Evolutionary conservation across 805 yeast species (phyloP), one percentile per base, ranked within the genome.

Genomic region (Yarrowia osloensis): DNA sequence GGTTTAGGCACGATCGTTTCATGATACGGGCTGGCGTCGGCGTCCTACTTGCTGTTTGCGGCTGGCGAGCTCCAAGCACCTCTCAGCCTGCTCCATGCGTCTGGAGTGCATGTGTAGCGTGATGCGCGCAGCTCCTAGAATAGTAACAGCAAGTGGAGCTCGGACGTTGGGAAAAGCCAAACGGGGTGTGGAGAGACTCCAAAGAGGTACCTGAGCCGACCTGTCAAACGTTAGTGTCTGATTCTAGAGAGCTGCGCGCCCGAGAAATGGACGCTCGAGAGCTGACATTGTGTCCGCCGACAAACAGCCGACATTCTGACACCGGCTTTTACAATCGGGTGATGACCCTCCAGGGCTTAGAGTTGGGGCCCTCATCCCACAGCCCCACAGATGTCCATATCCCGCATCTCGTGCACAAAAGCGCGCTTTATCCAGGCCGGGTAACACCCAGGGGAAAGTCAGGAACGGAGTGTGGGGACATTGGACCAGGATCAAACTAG

Each of bases 111-210:
- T 24, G 33, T 24, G 44, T 24, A 54, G 61, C 44, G 61, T 54
- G 61, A 37, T 54, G 42, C n/a, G 28, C 26, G 61, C 61, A 54
- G 61, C 26, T 13, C 59, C 39, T 19, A 35, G 31, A 35, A 35
- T 54, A 54, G 61, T 35, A 54, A 54, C 61, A 37, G 44, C 44
- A 54, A 24, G 42, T 54, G 61, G 55, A 50, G 55, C 57, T 29
- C 35, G 19, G 40, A 50, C 57, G 57, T 31, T 50, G 40, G 57
- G 57, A 11, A 46, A 49, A 29, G 39, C 31, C 55, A 49, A 49
- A 47, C 26, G 33, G 4, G 55, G 26, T 15, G 39, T 35, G 39
- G 19, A 35, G 39, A 15, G 39, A 35, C 8, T 15, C 39, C 12
- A 35, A 35, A 35, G 13, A 35, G 39, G 39, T 35, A 33, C 39